Conservation (phyloP, 495 filamentous ascomycete genomes). For the Xylaria curta region DNA sequence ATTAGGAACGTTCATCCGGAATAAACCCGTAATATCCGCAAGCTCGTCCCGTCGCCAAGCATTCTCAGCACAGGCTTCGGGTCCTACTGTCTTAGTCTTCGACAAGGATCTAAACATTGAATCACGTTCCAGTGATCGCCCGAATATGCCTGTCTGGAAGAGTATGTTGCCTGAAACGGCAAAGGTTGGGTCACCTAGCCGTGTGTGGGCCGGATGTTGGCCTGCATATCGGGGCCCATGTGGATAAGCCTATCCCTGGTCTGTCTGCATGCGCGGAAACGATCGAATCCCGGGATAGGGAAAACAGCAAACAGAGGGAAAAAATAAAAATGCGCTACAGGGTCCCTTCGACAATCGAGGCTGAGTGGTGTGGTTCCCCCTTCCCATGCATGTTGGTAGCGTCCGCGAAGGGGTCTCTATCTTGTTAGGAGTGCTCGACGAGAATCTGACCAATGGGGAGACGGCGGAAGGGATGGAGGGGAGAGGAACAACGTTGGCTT, state of each 20-base stretch:
- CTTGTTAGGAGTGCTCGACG: conserved; percentile 14
- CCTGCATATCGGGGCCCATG: conserved; percentile 41
- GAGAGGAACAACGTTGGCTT: conserved; percentile 27
- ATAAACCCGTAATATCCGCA: conserved; percentile 18
- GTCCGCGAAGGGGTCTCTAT: conserved; percentile 13
- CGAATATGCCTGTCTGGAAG: conserved; percentile 43
- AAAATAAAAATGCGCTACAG: conserved; percentile 14
- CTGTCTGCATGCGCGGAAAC: conserved; percentile 42
- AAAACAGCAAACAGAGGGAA: neutral
- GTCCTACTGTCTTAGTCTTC: conserved; percentile 21
- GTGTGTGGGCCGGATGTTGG: conserved; percentile 42
- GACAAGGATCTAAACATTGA: conserved; percentile 43
- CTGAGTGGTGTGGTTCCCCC: conserved; percentile 36
- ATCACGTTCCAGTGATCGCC: conserved; percentile 46
- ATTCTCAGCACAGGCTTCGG: conserved; percentile 19
- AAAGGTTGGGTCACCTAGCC: conserved; percentile 36
- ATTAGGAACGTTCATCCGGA: conserved; percentile 21
- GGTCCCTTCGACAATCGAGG: conserved; percentile 35
- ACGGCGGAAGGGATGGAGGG: conserved; percentile 30
- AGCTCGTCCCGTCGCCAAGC: conserved; percentile 25
- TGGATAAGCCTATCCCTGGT: conserved; percentile 42
- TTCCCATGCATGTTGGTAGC: conserved; percentile 27
- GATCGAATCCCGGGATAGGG: conserved; percentile 33
- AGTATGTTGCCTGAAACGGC: conserved; percentile 40
- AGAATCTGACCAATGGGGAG: conserved; percentile 24